Evolutionary conservation across 257 asterid species (phyloP).

Genomic region (Lavandula angustifolia): DNA sequence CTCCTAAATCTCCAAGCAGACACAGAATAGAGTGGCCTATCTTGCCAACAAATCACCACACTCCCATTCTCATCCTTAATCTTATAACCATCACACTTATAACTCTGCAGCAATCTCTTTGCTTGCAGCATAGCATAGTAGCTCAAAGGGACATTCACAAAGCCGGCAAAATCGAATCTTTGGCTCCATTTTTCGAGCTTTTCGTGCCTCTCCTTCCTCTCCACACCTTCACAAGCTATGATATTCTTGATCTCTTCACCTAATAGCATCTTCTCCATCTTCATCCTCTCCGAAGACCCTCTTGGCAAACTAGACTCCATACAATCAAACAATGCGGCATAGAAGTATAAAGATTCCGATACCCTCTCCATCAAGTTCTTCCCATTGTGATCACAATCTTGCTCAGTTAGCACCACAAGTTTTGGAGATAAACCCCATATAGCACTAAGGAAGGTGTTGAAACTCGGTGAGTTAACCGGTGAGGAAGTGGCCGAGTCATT

Average conservation of each 20-base stretch:
- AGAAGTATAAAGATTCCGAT: constrained; percentile 61
- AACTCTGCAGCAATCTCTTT: constrained; percentile 57
- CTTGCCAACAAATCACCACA: constrained; percentile 77
- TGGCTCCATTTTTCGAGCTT: constrained; percentile 70
- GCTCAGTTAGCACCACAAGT: constrained; percentile 72
- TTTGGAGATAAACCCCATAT: constrained; percentile 71
- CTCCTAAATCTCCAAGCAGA: constrained; percentile 76
- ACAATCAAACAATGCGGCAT: constrained; percentile 76
- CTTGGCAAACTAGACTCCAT: constrained; percentile 66
- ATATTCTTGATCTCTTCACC: constrained; percentile 80
- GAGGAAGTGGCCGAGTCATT: constrained; percentile 36
- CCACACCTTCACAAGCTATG: constrained; percentile 68
- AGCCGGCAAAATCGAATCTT: constrained; percentile 56
- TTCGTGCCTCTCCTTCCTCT: constrained; percentile 76
- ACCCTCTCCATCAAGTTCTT: constrained; percentile 67
- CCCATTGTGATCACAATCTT: constrained; percentile 68
- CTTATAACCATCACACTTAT: constrained; percentile 68
- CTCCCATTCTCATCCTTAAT: constrained; percentile 67
- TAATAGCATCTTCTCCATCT: constrained; percentile 68
- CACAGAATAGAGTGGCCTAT: constrained; percentile 63
- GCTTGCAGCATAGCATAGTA: constrained; percentile 79
- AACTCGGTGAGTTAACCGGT: constrained; percentile 33
- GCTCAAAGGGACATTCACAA: constrained; percentile 55
- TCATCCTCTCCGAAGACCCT: constrained; percentile 57
- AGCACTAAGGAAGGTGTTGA: constrained; percentile 46